Evolutionary conservation across 1,284 basidiomycete species (phyloP), one percentile per base, ranked within the genome.

Genomic region (Pseudozyma sp.): DNA sequence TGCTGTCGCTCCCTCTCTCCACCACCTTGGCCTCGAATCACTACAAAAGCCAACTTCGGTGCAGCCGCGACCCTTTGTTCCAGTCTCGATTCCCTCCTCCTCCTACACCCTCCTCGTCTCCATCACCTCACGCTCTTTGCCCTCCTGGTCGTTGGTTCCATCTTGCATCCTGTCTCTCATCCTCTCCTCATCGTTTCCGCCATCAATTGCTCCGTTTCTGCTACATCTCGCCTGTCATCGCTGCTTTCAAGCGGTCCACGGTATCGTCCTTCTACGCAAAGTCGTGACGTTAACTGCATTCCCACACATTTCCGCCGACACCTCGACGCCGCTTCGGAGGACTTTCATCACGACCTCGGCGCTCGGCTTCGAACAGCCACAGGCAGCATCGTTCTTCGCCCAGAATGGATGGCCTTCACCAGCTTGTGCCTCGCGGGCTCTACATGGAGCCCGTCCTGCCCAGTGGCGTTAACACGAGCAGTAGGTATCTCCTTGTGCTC

Each of bases 391-490:
- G 16, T 16, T 16, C n/a, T 16, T 16, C n/a, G 16, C 13, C 7
- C 55, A 53, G 34, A 46, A 69, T 72, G 69, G 69, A 58, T 47
- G 49, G 24, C 46, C 45, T 61, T 48, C 69, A 63, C 35, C 58
- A 66, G 37, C 61, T 72, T 45, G 50, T 67, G 48, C 51, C 70
- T 16, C 60, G 70, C 7, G 73, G 48, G 14, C 74, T 76, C 54
- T 76, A 76, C 59, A 54, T 31, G 46, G 74, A 76, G 49, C 74
- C 74, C 31, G 55, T 73, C 31, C 43, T 76, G 35, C 74, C 74
- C 46, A 7, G 24, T 19, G 51, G 52, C 48, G n/a, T 74, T 58
- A 47, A 63, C 55, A 9, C 54, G 5, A n/a, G 19, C 33, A 63
- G 69, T 72, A 34, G 60, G 69, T 68, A 60, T 68, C 45, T 9